phyloP scores from a whole-genome alignment of 805 yeast genomes.

The Metschnikowia cubensis region DNA sequence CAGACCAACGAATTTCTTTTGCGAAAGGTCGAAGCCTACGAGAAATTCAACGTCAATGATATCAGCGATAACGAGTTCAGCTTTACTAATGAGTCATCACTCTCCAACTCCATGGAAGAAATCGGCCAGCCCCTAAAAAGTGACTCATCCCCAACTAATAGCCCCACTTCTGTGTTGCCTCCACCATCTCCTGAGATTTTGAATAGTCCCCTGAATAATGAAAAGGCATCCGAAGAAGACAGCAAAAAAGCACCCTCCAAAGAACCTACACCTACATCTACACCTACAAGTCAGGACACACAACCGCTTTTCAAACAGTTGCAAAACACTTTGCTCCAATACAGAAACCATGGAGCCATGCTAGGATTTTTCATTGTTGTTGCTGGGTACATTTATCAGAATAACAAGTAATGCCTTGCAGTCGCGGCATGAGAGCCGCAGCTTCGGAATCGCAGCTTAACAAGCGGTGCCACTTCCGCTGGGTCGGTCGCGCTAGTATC shows the following conservation, averaged over 20 bases:
- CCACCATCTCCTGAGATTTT: background rate
- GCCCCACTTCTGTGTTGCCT: background rate
- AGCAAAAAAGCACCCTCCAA: background rate
- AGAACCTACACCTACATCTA: background rate
- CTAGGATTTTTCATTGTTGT: conserved; percentile 14
- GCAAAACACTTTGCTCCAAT: conserved; percentile 6
- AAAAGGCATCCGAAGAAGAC: background rate
- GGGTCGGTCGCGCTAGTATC: conserved; percentile 1
- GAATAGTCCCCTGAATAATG: background rate
- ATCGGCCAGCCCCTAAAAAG: background rate
- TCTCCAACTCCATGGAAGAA: background rate
- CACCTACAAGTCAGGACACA: background rate
- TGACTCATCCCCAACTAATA: background rate
- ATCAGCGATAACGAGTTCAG: conserved; percentile 4
- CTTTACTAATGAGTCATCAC: conserved; percentile 1
- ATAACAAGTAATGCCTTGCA: background rate
- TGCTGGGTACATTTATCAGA: conserved; percentile 16
- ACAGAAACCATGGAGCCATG: conserved; percentile 13
- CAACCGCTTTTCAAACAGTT: conserved; percentile 6
- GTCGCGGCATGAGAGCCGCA: background rate
- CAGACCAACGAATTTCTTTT: conserved; percentile 3
- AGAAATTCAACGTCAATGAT: background rate
- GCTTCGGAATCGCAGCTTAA: too few relatives aligned
- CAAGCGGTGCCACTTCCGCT: background rate
- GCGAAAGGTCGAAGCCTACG: background rate